Base-by-base conservation (phyloP, 2,329 filamentous ascomycete species). In the Podosphaera xanthii region DNA sequence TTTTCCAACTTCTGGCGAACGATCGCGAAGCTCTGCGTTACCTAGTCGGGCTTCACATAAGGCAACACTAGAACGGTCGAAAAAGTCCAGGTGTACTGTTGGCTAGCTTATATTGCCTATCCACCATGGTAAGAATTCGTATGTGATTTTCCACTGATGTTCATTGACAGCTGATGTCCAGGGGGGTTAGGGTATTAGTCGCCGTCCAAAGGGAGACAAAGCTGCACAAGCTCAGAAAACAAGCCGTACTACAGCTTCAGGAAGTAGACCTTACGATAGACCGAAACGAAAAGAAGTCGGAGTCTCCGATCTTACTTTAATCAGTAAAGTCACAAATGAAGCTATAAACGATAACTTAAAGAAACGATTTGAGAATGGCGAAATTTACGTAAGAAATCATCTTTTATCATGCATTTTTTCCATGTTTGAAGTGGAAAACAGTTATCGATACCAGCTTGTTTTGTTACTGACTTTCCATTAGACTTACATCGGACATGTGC, bases 261-360 rank as follows among this genome's bases (percentile, higher is more conserved):
- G 63, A 14, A 61, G 63, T 38, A 69, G 69, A 60, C 87, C 87
- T 62, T 98, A 94, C 73, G 92, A 98, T 71, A 87, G 83, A 62
- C 87, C 84, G 64, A 97, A 97, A 79, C 98, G 97, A 83, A 97
- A 95, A 80, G 90, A 98, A 73, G 92, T 98, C 66, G 92, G 92
- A 65, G 92, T 98, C 59, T 96, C 92, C 59, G 92, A 98, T 77
- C 79, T 98, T 70, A 98, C 92, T 3, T 77, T 98, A 67, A 85
- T 98, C 70, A 96, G 90, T 77, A 97, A 97, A 73, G 94, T 98
- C 64, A 95, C 90, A 65, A 97, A 98, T 72, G 92, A 98, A 72
- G 90, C 91, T 62, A 98, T 98, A 77, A 98, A 98, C 75, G 92
- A 97, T 60, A 98, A 98, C 72, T 72, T 98, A 71, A 95, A 96